phyloP scores from a whole-genome alignment of 345 rosid genomes.

The Eutrema yunnanense region DNA sequence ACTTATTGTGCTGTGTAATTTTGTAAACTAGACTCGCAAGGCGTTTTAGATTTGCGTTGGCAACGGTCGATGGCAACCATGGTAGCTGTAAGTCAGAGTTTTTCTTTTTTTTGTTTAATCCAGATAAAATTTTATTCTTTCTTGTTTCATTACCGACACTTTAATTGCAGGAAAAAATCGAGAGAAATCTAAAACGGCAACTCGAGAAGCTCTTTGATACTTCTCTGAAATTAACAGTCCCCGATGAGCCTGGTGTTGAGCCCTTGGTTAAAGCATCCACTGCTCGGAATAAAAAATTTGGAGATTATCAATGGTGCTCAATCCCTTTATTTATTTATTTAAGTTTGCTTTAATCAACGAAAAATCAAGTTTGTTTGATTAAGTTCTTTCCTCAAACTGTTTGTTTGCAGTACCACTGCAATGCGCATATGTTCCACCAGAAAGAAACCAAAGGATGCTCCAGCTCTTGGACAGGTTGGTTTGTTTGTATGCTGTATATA shows the following conservation, averaged over 20 bases:
- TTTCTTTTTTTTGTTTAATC: too few relatives aligned
- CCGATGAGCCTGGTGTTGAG: slow-evolving; percentile 53
- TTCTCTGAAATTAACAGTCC: slow-evolving; percentile 56
- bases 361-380: too few relatives aligned
- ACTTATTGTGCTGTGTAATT: slow-evolving; percentile 26
- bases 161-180: slow-evolving; percentile 33
- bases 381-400: too few relatives aligned
- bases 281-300: slow-evolving; percentile 45
- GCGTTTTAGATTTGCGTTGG: slow-evolving; percentile 34
- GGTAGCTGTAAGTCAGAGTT: too few relatives aligned
- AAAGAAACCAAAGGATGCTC: slow-evolving; percentile 58
- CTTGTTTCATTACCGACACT: too few relatives aligned
- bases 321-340: too few relatives aligned
- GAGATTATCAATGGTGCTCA: slow-evolving; percentile 97
- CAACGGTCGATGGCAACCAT: slow-evolving; percentile 16
- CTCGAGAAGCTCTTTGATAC: slow-evolving; percentile 54
- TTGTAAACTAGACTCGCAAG: slow-evolving; percentile 59
- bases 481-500: too few relatives aligned
- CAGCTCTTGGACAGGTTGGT: too few relatives aligned
- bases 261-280: slow-evolving; percentile 57
- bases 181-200: slow-evolving; percentile 55
- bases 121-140: too few relatives aligned
- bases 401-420: slow-evolving; percentile 95
- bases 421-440: slow-evolving; percentile 66
- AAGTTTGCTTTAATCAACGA: too few relatives aligned